Evolutionary conservation across 2,329 filamentous ascomycete genomes (phyloP).

Genomic region (Penicillium digitatum): DNA sequence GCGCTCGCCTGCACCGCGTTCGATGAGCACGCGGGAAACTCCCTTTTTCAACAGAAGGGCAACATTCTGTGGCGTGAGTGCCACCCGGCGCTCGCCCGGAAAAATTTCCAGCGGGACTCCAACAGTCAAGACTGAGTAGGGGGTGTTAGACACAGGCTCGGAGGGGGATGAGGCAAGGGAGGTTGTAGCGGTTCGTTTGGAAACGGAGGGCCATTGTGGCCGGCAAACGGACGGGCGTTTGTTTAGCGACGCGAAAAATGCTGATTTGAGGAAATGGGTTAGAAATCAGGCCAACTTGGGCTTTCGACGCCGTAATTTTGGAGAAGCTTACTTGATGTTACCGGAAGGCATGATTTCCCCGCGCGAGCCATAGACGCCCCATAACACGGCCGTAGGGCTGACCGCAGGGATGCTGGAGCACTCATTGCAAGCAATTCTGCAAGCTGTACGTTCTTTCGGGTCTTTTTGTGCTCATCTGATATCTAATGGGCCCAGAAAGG

Average conservation of each 20-base stretch:
- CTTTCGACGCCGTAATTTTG: background rate
- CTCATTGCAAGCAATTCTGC: conserved; percentile 22
- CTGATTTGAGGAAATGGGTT: conserved; percentile 9
- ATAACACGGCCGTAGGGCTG: conserved; percentile 27
- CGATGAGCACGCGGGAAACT: conserved; percentile 70
- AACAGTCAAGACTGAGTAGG: conserved; percentile 69
- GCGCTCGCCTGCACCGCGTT: conserved; percentile 71
- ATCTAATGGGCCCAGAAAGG: background rate
- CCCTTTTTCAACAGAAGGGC: conserved; percentile 80
- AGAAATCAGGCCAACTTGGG: background rate
- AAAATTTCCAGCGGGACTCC: conserved; percentile 78
- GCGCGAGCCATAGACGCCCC: conserved; percentile 18
- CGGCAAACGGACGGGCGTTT: conserved; percentile 1
- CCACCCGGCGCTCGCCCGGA: conserved; percentile 74
- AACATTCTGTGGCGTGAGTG: conserved; percentile 80
- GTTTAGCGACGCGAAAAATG: conserved; percentile 9
- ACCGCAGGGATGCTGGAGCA: conserved; percentile 25
- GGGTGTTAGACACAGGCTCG: conserved; percentile 36
- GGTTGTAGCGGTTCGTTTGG: conserved; percentile 24
- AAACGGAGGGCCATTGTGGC: conserved; percentile 13
- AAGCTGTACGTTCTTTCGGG: background rate
- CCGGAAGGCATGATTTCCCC: conserved; percentile 20
- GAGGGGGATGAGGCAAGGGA: conserved; percentile 16
- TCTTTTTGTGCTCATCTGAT: conserved; percentile 5
- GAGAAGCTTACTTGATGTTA: conserved; percentile 23